Evolutionary conservation across 164 flowering plant species (phyloP).

Genomic region (Pachysandra terminalis): DNA sequence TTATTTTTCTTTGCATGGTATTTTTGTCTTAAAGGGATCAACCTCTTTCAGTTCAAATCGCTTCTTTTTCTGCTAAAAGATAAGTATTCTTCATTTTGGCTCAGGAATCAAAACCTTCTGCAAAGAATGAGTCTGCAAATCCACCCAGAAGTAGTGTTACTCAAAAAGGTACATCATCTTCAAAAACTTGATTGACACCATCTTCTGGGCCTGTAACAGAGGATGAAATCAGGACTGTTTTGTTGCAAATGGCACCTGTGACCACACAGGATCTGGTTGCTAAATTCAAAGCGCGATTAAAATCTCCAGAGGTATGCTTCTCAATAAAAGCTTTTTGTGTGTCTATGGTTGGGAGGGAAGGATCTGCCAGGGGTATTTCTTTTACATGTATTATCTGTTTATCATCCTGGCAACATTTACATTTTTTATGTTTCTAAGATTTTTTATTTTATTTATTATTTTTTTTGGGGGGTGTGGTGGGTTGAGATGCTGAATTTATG

Average conservation of each 20-base stretch:
- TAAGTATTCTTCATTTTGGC: neutral
- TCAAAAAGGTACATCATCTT: slow-evolving; percentile 38
- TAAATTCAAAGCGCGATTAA: slow-evolving; percentile 70
- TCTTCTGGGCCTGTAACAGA: slow-evolving; percentile 72
- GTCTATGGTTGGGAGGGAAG: too few relatives aligned
- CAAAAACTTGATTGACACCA: slow-evolving; percentile 33
- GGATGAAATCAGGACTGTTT: slow-evolving; percentile 82
- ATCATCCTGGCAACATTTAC: too few relatives aligned
- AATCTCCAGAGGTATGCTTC: slow-evolving; percentile 53
- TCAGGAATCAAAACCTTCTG: slow-evolving; percentile 57
- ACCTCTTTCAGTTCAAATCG: neutral
- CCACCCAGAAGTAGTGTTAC: slow-evolving; percentile 38
- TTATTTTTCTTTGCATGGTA: neutral
- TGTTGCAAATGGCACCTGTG: slow-evolving; percentile 61
- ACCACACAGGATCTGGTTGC: slow-evolving; percentile 91
- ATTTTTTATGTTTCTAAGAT: too few relatives aligned
- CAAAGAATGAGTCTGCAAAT: slow-evolving; percentile 43
- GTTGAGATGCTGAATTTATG: too few relatives aligned
- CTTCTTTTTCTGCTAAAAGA: neutral
- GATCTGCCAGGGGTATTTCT: too few relatives aligned
- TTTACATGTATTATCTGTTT: too few relatives aligned
- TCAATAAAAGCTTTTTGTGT: neutral
- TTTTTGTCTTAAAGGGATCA: neutral
- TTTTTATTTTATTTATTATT: too few relatives aligned
- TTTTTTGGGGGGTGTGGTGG: neutral